Evolutionary conservation across 768 basidiomycete genomes (phyloP).

Genomic region (Brasilioporus rufonigricans): DNA sequence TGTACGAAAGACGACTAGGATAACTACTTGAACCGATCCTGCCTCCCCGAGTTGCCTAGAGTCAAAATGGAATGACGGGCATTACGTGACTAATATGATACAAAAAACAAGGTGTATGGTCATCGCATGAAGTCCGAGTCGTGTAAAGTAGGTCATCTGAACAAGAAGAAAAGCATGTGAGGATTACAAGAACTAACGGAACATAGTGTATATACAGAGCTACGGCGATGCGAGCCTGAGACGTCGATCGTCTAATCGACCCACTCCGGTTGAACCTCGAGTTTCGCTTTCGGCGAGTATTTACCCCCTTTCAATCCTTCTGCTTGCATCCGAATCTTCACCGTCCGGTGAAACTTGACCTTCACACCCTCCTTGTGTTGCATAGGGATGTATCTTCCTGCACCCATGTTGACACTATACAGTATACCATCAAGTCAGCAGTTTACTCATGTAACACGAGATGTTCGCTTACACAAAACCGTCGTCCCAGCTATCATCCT

Average conservation of each 20-base stretch:
- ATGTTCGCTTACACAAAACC: conserved; percentile 17
- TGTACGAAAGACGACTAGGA: no score
- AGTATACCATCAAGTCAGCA: neutral
- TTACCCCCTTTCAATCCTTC: conserved; percentile 27
- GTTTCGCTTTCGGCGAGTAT: conserved; percentile 42
- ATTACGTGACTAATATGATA: no score
- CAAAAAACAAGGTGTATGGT: no score
- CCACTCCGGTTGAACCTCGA: conserved; percentile 38
- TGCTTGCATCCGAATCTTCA: conserved; percentile 52
- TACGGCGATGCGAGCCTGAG: no score
- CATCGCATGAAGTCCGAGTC: no score
- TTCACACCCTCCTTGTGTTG: conserved; percentile 36
- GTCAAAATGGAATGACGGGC: no score
- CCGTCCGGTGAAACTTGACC: conserved; percentile 47
- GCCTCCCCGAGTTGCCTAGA: no score
- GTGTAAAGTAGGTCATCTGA: no score
- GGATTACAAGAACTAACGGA: no score
- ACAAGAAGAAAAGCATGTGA: no score
- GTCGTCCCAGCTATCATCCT: conserved; percentile 14
- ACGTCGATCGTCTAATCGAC: conserved; percentile 31
- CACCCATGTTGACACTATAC: conserved; percentile 37
- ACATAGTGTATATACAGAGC: no score
- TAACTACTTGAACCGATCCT: no score
- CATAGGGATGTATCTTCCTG: conserved; percentile 40
- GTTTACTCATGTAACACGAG: neutral